Evolutionary conservation across 257 asterid genomes (phyloP).

Genomic region (Solanum lycopersicoides): DNA sequence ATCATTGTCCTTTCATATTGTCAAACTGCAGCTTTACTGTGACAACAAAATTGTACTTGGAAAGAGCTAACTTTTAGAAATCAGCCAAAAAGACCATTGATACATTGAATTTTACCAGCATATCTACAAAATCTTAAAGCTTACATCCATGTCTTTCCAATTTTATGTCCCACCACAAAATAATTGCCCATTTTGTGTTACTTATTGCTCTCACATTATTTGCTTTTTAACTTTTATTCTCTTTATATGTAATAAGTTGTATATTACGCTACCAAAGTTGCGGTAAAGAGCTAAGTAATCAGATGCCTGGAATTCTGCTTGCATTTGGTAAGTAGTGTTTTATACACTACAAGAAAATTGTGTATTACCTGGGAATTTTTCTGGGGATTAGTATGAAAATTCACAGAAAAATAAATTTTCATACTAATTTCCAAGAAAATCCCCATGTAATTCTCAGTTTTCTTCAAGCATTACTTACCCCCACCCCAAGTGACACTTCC

Average conservation of each 20-base stretch:
- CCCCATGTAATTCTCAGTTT: too few relatives aligned
- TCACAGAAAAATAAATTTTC: too few relatives aligned
- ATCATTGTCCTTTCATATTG: not conserved
- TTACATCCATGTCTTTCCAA: not conserved
- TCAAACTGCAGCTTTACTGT: not conserved
- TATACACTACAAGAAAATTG: too few relatives aligned
- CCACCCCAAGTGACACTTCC: not conserved
- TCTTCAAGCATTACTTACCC: too few relatives aligned
- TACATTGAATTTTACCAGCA: not conserved
- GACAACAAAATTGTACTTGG: not conserved
- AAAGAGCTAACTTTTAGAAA: not conserved
- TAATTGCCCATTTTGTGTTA: not conserved
- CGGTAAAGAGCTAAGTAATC: not conserved
- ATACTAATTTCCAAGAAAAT: too few relatives aligned
- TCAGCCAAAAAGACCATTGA: not conserved
- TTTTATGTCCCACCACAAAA: not conserved
- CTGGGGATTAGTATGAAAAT: too few relatives aligned
- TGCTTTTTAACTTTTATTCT: not conserved
- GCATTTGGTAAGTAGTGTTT: too few relatives aligned
- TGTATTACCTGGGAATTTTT: too few relatives aligned
- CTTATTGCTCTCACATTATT: not conserved
- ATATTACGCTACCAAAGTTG: not conserved
- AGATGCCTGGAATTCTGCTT: too few relatives aligned
- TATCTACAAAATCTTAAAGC: not conserved
- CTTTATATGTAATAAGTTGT: not conserved